Evolutionary conservation across 176 grass and related monocot genomes (phyloP), one percentile per base, ranked within the genome.

Genomic region (Phoenix roebelenii): DNA sequence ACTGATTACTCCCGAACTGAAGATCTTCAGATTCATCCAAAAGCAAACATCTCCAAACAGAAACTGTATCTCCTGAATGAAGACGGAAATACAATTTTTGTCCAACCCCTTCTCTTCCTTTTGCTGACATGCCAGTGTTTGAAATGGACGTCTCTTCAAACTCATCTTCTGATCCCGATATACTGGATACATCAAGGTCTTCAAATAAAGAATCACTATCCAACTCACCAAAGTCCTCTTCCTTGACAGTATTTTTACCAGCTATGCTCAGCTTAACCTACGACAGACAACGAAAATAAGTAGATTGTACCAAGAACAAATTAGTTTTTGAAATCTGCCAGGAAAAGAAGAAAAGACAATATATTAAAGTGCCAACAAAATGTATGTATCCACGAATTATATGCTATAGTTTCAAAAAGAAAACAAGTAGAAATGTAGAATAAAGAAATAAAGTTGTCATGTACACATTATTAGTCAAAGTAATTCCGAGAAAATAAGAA

Each of bases 81-180:
- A 75, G 22, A 30, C 3, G 59, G 52, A 91, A 88, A 80, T 67
- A 97, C 39, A 91, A 50, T 58, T 88, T 97, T 72, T 88, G 85
- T 70, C 72, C 88, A 29, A 83, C 87, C 15, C 68, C 59, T 55
- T 89, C 85, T 78, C 57, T 89, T 54, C 74, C 82, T 91, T 78
- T 91, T 52, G 57, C 23, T 29, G 69, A 65, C 22, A 82, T 64
- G n/a, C 52, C 56, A 28, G 39, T 66, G 32, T 79, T 67, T 25
- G 55, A 76, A 55, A 74, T 48, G 69, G 72, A 51, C 49, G 14
- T 72, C 64, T 80, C 82, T 64, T 91, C 93, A 50, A 58, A 64
- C 65, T 97, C 93, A 3, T 85, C 84, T 63, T 97, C 93, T 52
- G 93, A 97, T 59, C 93, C 93, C 60, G 93, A 97, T 53, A 97